phyloP scores from a whole-genome alignment of 441 rosid species.

The Eutrema salsugineum region DNA sequence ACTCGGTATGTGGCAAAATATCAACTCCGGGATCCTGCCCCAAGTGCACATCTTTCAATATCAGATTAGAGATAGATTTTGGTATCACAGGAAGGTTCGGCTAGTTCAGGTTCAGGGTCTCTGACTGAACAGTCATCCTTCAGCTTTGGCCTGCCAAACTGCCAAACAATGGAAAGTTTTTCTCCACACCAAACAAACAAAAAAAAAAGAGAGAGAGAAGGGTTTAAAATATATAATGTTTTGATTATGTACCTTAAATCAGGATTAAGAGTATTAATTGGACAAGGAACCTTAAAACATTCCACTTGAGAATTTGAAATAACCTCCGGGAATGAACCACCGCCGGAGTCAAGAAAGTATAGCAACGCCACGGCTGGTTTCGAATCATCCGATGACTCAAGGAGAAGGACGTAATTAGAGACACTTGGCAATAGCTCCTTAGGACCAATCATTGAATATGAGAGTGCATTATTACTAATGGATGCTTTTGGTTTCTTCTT shows the following conservation, averaged over 20 bases:
- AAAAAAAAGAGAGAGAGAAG: no score
- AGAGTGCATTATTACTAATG: constrained; percentile 34
- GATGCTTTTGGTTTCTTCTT: constrained; percentile 38
- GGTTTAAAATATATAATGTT: no score
- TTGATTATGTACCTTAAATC: constrained; percentile 48
- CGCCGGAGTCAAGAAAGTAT: constrained; percentile 92
- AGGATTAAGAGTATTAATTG: constrained; percentile 55
- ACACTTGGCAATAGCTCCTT: constrained; percentile 77
- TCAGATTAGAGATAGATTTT: neutral
- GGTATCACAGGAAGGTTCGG: constrained; percentile 44
- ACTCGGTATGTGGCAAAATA: constrained; percentile 94
- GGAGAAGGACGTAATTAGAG: constrained; percentile 62
- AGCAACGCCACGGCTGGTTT: constrained; percentile 40
- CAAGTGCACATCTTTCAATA: neutral
- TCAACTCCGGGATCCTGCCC: constrained; percentile 69
- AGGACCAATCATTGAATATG: constrained; percentile 55
- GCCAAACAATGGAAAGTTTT: constrained; percentile 63
- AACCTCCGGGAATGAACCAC: constrained; percentile 79
- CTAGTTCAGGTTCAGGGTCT: constrained; percentile 41
- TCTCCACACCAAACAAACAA: no score
- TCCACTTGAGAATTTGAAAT: constrained; percentile 71
- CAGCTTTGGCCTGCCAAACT: constrained; percentile 60
- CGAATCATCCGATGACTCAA: constrained; percentile 39
- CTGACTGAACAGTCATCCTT: constrained; percentile 46
- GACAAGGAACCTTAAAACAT: constrained; percentile 65